Base-by-base conservation (phyloP, 495 filamentous ascomycete species). In the Poronia punctata region DNA sequence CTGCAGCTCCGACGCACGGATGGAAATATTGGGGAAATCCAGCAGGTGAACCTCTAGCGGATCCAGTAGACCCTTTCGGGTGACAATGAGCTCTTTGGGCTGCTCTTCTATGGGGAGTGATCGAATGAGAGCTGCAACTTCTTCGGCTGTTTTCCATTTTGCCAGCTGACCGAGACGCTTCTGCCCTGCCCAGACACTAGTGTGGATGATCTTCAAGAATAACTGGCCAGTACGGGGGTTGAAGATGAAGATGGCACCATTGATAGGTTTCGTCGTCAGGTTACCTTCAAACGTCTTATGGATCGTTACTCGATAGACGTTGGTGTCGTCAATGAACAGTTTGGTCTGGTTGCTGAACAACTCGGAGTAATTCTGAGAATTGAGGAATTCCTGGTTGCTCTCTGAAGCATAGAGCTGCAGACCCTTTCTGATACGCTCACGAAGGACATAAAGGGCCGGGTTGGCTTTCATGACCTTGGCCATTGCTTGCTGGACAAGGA, bases 241-340 rank as follows among this genome's bases (percentile, higher is more conserved):
- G 79, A 99, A 95, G 65, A 99, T 97, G 70, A 99, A 97, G 56
- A 99, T 99, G 23, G 93, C 93, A 56, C 93, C 93, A 64, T 99
- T 99, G 70, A 99, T 99, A 15, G 93, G 93, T 66, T 99, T 99
- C 0, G 93, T 99, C 2, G 93, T 99, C 72, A 99, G 69, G 54
- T 99, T 99, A 48, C 93, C 93, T 61, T 99, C 93, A 49, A 99
- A 99, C 0, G 93, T 99, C 76, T 99, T 99, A 74, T 99, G 93
- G 33, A 99, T 97, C 1, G 93, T 97, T 48, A 99, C 93, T 64
- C 93, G 92, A 56, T 99, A 99, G 39, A 97, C 94, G 52, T 99
- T 99, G 31, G 93, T 99, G 62, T 99, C 93, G 51, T 99, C 93
- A 47, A 99, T 97, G 72, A 99, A 99, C 27, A 97, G 75, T 71